These are phyloP conservation scores for Punica granatum DNA, from an alignment of 345 rosid genomes.

Conservation along the genomic window DNA sequence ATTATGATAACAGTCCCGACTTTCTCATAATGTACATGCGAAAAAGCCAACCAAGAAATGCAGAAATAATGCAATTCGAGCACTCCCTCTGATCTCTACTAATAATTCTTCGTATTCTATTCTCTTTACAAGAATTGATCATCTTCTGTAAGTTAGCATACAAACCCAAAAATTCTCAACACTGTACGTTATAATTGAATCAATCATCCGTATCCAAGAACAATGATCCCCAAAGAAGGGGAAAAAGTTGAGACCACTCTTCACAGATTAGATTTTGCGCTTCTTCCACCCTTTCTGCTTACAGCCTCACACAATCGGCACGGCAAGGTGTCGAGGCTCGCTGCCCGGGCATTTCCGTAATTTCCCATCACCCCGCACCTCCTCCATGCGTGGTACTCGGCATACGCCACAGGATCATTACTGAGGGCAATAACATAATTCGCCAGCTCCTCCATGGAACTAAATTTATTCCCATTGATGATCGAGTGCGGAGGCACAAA, in stretches of 20 bases:
- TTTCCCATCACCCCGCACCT: slow-evolving; percentile 74
- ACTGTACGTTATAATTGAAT: not conserved
- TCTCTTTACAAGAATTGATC: not conserved
- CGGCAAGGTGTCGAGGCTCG: slow-evolving; percentile 81
- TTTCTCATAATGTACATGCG: too few species aligned
- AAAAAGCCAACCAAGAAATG: not conserved
- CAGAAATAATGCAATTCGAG: not conserved
- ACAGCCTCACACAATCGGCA: slow-evolving; percentile 82
- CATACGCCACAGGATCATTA: slow-evolving; percentile 68
- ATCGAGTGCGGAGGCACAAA: slow-evolving; percentile 83
- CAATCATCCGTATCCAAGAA: not conserved
- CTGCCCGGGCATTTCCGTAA: slow-evolving; percentile 51
- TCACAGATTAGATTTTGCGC: slow-evolving; percentile 19
- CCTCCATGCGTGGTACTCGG: slow-evolving; percentile 94
- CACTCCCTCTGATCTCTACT: not conserved
- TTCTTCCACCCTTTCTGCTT: slow-evolving; percentile 64
- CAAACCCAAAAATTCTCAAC: not conserved
- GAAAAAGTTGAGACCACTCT: not conserved
- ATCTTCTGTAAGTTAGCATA: not conserved
- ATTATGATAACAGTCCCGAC: too few species aligned
- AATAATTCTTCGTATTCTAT: not conserved
- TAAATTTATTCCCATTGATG: slow-evolving; percentile 71
- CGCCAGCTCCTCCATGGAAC: slow-evolving; percentile 60
- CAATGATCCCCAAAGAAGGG: too few species aligned
- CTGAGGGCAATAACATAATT: slow-evolving; percentile 51